Base-by-base conservation (phyloP, 768 basidiomycete genomes). In the Infundibulicybe gibba region DNA sequence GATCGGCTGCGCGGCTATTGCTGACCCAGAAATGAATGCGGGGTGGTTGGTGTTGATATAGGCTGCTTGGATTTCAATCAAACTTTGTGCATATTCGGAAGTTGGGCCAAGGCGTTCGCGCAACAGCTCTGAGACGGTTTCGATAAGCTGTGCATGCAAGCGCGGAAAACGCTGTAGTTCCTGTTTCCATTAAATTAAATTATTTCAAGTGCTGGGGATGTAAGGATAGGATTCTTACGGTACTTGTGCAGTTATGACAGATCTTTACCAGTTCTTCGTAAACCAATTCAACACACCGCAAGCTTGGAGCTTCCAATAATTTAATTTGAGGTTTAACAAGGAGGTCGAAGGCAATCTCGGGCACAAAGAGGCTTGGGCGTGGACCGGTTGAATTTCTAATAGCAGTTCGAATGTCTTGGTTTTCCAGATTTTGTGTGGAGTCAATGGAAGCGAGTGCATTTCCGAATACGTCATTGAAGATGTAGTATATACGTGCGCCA, bases 21-120 rank as follows among this genome's bases (percentile, higher is more conserved):
- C 80, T 32, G 89, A 88, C 9, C 89, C 87, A 15, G 86, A 75
- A 47, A 94, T 85, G 66, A 97, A 98, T 30, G 90, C 80, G 5
- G 97, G 97, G 62, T 99, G 97, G 64, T 98, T 98, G 47, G 94
- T 98, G 65, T 99, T 99, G 75, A 99, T 98, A 62, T 99, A 99
- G 10, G 97, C 94, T 1, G 93, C 93, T 66, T 99, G 97, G 41
- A 99, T 99, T 56, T 87, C 83, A 56, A 99, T 97, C 57, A 99
- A 74, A 60, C 90, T 94, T 55, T 92, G 89, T 0, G 94, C 87
- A 64, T 98, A 98, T n/a, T 94, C 89, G 2, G 91, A 93, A 0
- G 97, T 97, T 1, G 97, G 97, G 1, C 94, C 94, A 12, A 99
- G 78, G 6, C 97, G 85, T 66, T 99, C 97, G 41, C 94, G 82